These are phyloP conservation scores for Kondoa subrosea DNA, from an alignment of 768 basidiomycete genomes.

Conservation along the genomic window DNA sequence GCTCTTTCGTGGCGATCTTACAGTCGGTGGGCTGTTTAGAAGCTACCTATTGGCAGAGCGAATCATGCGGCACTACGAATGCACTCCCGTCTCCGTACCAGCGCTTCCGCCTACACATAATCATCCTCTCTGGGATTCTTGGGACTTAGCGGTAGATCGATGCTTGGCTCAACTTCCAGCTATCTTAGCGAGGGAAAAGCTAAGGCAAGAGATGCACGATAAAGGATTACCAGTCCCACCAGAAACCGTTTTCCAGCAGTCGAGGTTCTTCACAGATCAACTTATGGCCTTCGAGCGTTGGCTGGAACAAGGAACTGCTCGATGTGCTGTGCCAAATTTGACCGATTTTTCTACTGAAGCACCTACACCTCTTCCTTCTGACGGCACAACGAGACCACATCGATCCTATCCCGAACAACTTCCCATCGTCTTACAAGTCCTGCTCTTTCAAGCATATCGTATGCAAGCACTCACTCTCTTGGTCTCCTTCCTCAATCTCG, in stretches of 20 bases:
- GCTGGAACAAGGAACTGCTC: constrained; percentile 80
- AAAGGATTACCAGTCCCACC: constrained; percentile 21
- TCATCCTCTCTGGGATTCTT: constrained; percentile 86
- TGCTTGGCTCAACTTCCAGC: constrained; percentile 86
- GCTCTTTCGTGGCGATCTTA: constrained; percentile 81
- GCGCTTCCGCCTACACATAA: constrained; percentile 89
- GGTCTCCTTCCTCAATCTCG: constrained; percentile 92
- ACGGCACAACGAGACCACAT: constrained; percentile 3
- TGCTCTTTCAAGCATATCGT: constrained; percentile 88
- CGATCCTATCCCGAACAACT: constrained; percentile 71
- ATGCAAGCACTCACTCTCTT: constrained; percentile 86
- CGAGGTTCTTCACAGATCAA: constrained; percentile 86
- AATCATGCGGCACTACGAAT: constrained; percentile 94
- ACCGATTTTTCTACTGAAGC: background rate
- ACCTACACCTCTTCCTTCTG: background rate
- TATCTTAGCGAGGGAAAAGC: constrained; percentile 39
- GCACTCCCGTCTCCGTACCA: constrained; percentile 85
- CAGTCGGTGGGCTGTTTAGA: constrained; percentile 88
- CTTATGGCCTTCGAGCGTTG: constrained; percentile 95
- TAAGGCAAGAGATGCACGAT: constrained; percentile 23
- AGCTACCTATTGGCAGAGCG: constrained; percentile 94
- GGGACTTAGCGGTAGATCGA: constrained; percentile 92
- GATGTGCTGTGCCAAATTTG: constrained; percentile 9
- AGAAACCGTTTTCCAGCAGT: constrained; percentile 56
- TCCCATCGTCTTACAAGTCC: constrained; percentile 90